Percentiles rank a stretch among this genome's conserved stretches.
Conservation (phyloP, 192 early-diverging fungal species). For the Lunasporangiospora selenospora region DNA sequence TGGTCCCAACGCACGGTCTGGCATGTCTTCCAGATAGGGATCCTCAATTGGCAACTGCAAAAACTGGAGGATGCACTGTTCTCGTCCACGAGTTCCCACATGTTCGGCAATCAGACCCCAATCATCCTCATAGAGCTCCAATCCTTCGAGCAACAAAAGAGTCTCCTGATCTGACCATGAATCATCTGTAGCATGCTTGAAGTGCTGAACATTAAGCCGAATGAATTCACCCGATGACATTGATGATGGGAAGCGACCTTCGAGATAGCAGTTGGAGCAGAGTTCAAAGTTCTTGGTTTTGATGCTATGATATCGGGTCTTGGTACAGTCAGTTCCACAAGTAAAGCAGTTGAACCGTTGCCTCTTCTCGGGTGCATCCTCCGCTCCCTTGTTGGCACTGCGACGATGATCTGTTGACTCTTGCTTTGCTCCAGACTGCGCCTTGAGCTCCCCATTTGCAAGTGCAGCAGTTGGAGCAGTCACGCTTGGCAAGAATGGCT, state of each 20-base stretch:
- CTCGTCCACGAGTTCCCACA: conserved; percentile 88
- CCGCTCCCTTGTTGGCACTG: conserved; percentile 49
- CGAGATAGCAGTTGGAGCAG: conserved; percentile 88
- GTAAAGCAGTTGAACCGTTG: conserved; percentile 73
- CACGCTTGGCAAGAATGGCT: conserved; percentile 82
- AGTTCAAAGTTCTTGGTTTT: conserved; percentile 78
- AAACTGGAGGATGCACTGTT: conserved; percentile 92
- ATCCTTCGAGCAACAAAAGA: conserved; percentile 86
- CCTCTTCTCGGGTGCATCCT: conserved; percentile 48
- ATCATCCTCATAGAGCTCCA: conserved; percentile 95
- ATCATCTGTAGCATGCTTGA: conserved; percentile 61
- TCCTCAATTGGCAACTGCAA: conserved; percentile 91
- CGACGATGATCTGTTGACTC: conserved; percentile 54
- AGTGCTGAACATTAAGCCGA: conserved; percentile 61
- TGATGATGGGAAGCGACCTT: conserved; percentile 89
- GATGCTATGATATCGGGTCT: conserved; percentile 80
- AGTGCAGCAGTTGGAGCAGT: conserved; percentile 38
- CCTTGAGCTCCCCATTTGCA: conserved; percentile 23
- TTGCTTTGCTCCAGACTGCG: conserved; percentile 6
- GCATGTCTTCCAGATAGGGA: conserved; percentile 59
- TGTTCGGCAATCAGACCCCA: conserved; percentile 94
- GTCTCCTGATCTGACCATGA: conserved; percentile 91
- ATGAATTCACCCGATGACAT: conserved; percentile 90
- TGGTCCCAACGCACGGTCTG: conserved; percentile 61
- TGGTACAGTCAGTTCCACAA: conserved; percentile 86